These are phyloP conservation scores for Blastocystis sp. DNA, from an alignment of 352 stramenopile genomes.

Conservation along the genomic window DNA sequence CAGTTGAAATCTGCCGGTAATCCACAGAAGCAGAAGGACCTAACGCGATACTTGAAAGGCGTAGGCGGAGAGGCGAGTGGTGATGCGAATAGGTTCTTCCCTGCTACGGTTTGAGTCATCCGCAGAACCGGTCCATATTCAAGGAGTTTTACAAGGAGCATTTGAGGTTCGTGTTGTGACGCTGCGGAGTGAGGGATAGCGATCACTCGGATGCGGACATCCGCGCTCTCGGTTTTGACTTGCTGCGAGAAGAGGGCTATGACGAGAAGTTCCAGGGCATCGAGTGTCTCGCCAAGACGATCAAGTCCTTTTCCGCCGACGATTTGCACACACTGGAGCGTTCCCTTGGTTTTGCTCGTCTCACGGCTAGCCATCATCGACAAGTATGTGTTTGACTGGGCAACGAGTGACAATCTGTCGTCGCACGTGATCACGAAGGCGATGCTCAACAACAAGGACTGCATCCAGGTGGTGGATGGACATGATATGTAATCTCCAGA, in stretches of 20 bases:
- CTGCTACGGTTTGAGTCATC: conserved; percentile 22
- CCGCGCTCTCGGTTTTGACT: conserved; percentile 7
- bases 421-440: conserved; percentile 31
- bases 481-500: too few relatives aligned
- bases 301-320: neutral
- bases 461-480: conserved; percentile 16
- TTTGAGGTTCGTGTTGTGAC: neutral
- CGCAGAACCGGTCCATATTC: conserved; percentile 32
- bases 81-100: neutral
- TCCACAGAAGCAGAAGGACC: neutral
- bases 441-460: conserved; percentile 15
- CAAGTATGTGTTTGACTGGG: conserved; percentile 46
- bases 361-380: conserved; percentile 37
- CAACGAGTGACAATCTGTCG: conserved; percentile 55
- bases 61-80: neutral
- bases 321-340: conserved; percentile 29
- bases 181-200: conserved; percentile 1
- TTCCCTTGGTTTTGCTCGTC: neutral
- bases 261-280: conserved; percentile 63
- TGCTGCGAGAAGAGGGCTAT: neutral
- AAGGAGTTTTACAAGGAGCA: conserved; percentile 33
- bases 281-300: conserved; percentile 17
- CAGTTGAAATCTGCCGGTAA: conserved; percentile 6
- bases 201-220: neutral
- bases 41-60: conserved; percentile 44